These are phyloP conservation scores for Cladophialophora carrionii DNA, from an alignment of 2,329 filamentous ascomycete species.

Conservation along the genomic window DNA sequence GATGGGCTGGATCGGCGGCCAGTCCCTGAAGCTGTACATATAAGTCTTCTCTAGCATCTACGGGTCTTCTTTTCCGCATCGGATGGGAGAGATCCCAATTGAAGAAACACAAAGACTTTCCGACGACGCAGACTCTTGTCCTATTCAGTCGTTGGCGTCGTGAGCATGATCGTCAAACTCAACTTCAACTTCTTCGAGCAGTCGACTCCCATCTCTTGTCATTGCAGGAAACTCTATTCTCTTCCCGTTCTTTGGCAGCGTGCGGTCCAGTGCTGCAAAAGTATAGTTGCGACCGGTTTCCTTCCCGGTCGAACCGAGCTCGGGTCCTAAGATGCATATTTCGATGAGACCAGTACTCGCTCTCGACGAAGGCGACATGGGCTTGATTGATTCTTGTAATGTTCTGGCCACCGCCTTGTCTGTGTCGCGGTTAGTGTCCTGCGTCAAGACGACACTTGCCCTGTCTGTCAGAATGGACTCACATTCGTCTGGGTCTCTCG, in stretches of 20 bases:
- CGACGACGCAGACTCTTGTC: neutral
- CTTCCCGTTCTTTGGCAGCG: neutral
- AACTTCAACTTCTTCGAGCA: conserved; percentile 7
- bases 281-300: neutral
- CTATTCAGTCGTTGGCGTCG: neutral
- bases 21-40: neutral
- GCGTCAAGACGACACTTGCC: neutral
- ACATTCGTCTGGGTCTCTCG: conserved; percentile 2
- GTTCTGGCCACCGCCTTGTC: neutral
- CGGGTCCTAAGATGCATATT: neutral
- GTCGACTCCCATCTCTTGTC: neutral
- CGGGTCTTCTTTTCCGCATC: neutral
- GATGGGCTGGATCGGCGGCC: neutral
- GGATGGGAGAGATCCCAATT: neutral
- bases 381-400: neutral
- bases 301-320: neutral
- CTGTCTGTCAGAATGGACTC: neutral
- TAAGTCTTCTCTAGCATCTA: neutral
- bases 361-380: neutral
- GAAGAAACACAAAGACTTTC: neutral
- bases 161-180: neutral
- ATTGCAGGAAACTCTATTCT: neutral
- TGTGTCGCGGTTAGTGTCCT: neutral
- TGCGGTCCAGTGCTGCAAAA: neutral
- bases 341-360: neutral